Conservation (phyloP, 2,329 filamentous ascomycete species). For the Mycogone perniciosa region DNA sequence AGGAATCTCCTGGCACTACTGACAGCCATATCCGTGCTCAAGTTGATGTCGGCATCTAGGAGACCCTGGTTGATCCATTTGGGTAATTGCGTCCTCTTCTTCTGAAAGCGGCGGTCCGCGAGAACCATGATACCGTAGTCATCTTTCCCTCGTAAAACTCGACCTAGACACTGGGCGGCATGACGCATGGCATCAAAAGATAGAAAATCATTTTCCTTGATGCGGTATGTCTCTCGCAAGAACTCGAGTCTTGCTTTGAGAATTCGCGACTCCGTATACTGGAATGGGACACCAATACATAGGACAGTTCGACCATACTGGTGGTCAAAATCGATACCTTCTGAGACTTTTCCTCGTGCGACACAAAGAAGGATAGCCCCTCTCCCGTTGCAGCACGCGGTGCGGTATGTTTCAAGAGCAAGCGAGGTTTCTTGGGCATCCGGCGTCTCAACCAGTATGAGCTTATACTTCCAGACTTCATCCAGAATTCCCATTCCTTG, state of each 20-base stretch:
- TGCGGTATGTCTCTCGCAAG: conserved; percentile 92
- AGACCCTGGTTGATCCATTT: conserved; percentile 95
- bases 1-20: conserved; percentile 85
- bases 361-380: conserved; percentile 92
- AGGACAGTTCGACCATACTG: conserved; percentile 95
- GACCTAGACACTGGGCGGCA: conserved; percentile 90
- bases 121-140: conserved; percentile 99
- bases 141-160: conserved; percentile 91
- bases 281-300: conserved; percentile 95
- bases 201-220: conserved; percentile 93
- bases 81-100: conserved; percentile 82
- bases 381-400: conserved; percentile 93
- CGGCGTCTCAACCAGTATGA: conserved; percentile 95
- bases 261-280: conserved; percentile 97
- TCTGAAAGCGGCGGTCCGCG: conserved; percentile 86
- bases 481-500: conserved; percentile 97
- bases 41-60: conserved; percentile 75
- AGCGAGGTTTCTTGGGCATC: conserved; percentile 96
- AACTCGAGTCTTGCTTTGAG: conserved; percentile 94
- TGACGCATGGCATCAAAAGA: conserved; percentile 99
- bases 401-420: conserved; percentile 92
- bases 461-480: conserved; percentile 97
- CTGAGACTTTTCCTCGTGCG: conserved; percentile 91
- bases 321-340: conserved; percentile 98
- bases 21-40: conserved; percentile 93